Evolutionary conservation across 495 filamentous ascomycete genomes (phyloP).

Genomic region (Penicillium psychrofluorescens): DNA sequence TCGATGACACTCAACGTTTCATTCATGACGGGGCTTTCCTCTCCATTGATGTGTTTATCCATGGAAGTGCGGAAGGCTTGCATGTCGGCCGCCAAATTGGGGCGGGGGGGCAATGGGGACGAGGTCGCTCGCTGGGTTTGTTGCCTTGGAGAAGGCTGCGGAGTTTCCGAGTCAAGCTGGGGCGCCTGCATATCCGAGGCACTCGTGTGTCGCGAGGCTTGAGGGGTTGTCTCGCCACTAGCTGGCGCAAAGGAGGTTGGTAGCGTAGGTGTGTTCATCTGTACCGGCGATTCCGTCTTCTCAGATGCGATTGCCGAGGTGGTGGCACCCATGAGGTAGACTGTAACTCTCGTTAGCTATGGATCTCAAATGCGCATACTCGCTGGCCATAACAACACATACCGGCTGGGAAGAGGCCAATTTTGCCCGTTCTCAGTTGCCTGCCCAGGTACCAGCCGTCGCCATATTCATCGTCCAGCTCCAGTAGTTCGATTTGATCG

Average conservation of each 20-base stretch:
- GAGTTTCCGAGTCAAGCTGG: constrained; percentile 8
- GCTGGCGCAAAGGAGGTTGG: constrained; percentile 11
- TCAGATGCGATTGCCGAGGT: constrained; percentile 2
- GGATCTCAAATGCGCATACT: too few relatives aligned
- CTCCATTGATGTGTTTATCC: constrained; percentile 33
- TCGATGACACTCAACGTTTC: constrained; percentile 96
- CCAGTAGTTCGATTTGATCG: constrained; percentile 84
- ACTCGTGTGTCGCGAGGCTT: constrained; percentile 41
- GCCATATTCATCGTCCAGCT: constrained; percentile 94
- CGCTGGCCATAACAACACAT: constrained; percentile 13
- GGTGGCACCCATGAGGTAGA: constrained; percentile 7
- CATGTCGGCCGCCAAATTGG: constrained; percentile 33
- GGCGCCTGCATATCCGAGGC: constrained; percentile 21
- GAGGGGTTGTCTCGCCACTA: constrained; percentile 38
- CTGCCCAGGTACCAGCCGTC: constrained; percentile 96
- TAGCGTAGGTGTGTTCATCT: constrained; percentile 16
- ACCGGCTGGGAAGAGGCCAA: constrained; percentile 89
- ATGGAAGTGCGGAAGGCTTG: constrained; percentile 40
- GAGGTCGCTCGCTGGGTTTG: constrained; percentile 31
- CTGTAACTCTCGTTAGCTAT: constrained; percentile 2
- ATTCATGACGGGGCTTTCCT: constrained; percentile 83
- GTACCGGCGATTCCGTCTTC: constrained; percentile 15
- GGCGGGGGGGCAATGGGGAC: constrained; percentile 29
- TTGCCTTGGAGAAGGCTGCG: constrained; percentile 4
- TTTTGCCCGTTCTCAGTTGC: constrained; percentile 65